Percentiles rank a stretch among this genome's conserved stretches.
Conservation (phyloP, 352 stramenopile genomes). For the Blastocystis sp. region DNA sequence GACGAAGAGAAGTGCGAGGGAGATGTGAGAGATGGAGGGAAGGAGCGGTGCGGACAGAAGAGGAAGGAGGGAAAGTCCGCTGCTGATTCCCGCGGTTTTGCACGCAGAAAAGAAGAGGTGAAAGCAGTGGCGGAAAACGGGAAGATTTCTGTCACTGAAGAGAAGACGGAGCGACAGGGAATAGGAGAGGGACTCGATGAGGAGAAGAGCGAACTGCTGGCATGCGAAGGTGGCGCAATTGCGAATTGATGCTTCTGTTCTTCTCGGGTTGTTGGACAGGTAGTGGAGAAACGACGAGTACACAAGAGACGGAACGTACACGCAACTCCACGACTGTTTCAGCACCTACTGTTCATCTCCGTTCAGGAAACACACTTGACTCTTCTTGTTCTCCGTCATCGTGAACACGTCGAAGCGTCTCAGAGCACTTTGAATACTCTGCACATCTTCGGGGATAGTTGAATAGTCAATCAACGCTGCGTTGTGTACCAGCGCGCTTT, state of each 20-base stretch:
- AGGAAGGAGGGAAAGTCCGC: neutral
- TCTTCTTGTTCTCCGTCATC: conserved; percentile 52
- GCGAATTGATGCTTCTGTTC: neutral
- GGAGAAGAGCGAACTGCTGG: conserved; percentile 41
- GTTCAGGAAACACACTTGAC: neutral
- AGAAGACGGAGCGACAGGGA: neutral
- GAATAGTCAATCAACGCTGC: neutral
- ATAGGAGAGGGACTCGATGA: conserved; percentile 6
- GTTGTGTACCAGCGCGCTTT: neutral
- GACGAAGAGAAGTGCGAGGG: conserved; percentile 6
- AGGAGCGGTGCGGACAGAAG: neutral
- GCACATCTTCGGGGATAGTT: neutral
- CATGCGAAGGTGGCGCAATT: conserved; percentile 2
- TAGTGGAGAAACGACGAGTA: conserved; percentile 11
- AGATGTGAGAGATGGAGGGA: neutral
- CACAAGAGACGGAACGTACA: conserved; percentile 34
- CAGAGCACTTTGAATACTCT: conserved; percentile 1
- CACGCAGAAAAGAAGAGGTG: neutral
- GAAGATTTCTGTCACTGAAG: neutral
- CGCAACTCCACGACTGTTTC: conserved; percentile 42
- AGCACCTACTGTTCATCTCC: neutral
- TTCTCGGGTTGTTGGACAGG: neutral
- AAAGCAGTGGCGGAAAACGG: neutral
- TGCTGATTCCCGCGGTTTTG: neutral
- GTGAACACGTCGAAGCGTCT: conserved; percentile 9